phyloP scores from a whole-genome alignment of 306 rosid species.

The Bauhinia variegata region DNA sequence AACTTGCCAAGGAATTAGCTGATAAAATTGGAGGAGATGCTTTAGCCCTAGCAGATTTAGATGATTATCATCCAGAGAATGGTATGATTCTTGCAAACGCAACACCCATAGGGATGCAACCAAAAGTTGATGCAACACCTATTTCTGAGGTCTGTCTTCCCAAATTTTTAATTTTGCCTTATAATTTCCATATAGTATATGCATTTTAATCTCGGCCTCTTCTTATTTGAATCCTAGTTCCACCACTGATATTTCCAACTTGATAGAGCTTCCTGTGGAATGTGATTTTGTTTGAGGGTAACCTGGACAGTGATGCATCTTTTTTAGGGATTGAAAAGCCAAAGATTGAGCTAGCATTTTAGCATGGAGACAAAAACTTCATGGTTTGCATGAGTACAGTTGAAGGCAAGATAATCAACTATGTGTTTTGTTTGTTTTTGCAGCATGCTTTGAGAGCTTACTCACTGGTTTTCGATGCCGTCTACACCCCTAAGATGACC shows the following conservation, averaged over 20 bases:
- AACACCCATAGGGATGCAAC: constrained; percentile 94
- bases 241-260: constrained; percentile 22
- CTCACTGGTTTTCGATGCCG: constrained; percentile 87
- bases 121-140: constrained; percentile 84
- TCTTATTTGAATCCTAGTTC: too few relatives aligned
- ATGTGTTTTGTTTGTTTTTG: constrained; percentile 47
- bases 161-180: too few relatives aligned
- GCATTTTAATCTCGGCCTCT: too few relatives aligned
- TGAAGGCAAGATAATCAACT: constrained; percentile 33
- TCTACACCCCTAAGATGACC: constrained; percentile 84
- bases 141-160: constrained; percentile 80
- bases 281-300: not conserved
- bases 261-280: not conserved
- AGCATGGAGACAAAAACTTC: constrained; percentile 15
- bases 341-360: too few relatives aligned
- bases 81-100: constrained; percentile 95
- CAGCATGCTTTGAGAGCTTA: constrained; percentile 73
- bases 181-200: too few relatives aligned
- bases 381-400: constrained; percentile 31
- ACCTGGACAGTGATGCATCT: not conserved
- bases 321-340: not conserved
- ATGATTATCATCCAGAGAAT: constrained; percentile 74
- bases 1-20: constrained; percentile 88
- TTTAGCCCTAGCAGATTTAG: constrained; percentile 72
- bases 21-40: constrained; percentile 77